phyloP scores from a whole-genome alignment of 495 filamentous ascomycete species.

The Aspergillus coremiiformis region DNA sequence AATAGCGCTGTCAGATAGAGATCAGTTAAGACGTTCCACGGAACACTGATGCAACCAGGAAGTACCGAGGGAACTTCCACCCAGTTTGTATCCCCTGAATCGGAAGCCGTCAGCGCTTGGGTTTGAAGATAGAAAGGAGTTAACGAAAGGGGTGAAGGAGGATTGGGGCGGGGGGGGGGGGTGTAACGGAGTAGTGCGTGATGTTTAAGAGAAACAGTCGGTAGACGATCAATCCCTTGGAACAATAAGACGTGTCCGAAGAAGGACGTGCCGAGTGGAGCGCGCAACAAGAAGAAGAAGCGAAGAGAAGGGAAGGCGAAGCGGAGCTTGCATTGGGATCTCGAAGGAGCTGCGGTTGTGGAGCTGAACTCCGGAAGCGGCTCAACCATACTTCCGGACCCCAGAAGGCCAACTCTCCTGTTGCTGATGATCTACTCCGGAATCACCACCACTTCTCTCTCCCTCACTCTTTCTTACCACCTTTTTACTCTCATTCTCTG shows the following conservation, averaged over 20 bases:
- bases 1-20: background rate
- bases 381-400: conserved; percentile 12
- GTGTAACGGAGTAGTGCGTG: too few species aligned
- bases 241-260: conserved; percentile 13
- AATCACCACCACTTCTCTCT: too few species aligned
- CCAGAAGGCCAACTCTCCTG: conserved; percentile 5
- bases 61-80: conserved; percentile 8
- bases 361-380: conserved; percentile 10
- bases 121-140: background rate
- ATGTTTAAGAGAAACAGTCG: background rate
- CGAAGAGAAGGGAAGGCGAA: conserved; percentile 9
- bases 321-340: conserved; percentile 15
- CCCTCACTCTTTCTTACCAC: background rate
- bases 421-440: background rate
- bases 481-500: background rate
- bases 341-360: conserved; percentile 10
- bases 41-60: conserved; percentile 13
- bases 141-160: background rate
- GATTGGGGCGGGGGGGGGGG: background rate
- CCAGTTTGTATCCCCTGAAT: conserved; percentile 14
- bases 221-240: conserved; percentile 6
- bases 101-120: conserved; percentile 8
- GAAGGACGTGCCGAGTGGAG: conserved; percentile 13
- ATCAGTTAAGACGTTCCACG: background rate
- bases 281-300: conserved; percentile 14